Evolutionary conservation across 2,329 filamentous ascomycete species (phyloP), one percentile per base, ranked within the genome.

Genomic region (Exophiala aquamarina): DNA sequence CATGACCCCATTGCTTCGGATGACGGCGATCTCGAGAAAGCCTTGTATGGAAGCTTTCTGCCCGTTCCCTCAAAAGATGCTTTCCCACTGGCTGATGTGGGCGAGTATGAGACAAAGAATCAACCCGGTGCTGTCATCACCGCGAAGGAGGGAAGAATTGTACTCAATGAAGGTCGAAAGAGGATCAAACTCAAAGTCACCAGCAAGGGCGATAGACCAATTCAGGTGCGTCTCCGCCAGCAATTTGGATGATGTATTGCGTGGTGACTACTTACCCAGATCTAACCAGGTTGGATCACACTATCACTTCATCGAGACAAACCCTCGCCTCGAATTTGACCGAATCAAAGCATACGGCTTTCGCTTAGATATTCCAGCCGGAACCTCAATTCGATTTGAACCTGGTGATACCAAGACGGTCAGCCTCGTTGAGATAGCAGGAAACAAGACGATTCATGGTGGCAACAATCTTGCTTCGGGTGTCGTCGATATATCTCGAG

Each of bases 271-370:
- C 34, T 34, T 54, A 29, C 38, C 11, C 9, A 23, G 3, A 23
- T 18, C 13, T 38, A 4, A 3, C 10, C 59, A 83, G 79, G 77
- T 88, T 50, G 92, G 92, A 23, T 95, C 89, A 23, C 92, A 97
- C 70, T 97, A 95, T 67, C 92, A 96, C 70, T 95, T 97, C 66
- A 82, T 95, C 62, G 92, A 97, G 72, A 86, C 84, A n/a, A 97
- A 97, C 68, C 88, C 90, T 0, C 82, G 88, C 66, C 78, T 97
- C 41, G 81, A 87, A 52, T 97, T 97, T 66, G 92, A 97, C 69
- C 87, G 92, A 19, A 72, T 81, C 40, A 82, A 81, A 57, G 82
- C 90, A 1, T 93, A 93, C 62, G 92, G 92, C 4, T 95, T 82
- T 69, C 81, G 90, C 9, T 77, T 97, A 11, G 91, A 97, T 63